These are phyloP conservation scores for Tylopilus sp. DNA, from an alignment of 768 basidiomycete genomes.

Conservation along the genomic window DNA sequence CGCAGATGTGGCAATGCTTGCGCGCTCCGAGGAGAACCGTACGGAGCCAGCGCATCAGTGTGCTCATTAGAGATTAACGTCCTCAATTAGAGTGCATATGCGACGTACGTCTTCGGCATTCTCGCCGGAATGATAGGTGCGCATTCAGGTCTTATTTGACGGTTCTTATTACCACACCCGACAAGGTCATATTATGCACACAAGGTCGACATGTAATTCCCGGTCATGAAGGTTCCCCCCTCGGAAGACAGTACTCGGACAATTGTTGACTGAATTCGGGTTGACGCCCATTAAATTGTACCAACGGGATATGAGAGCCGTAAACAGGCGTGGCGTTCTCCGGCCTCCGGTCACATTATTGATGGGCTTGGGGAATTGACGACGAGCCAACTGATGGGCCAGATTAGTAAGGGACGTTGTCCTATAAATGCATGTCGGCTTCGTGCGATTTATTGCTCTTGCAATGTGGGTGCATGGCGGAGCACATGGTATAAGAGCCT, in stretches of 20 bases:
- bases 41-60: conserved; percentile 1
- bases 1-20: not conserved
- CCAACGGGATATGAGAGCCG: not conserved
- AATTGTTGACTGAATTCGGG: not conserved
- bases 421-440: conserved; percentile 12
- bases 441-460: conserved; percentile 28
- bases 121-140: conserved; percentile 10
- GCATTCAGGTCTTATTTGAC: not conserved
- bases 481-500: conserved; percentile 7
- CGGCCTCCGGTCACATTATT: conserved; percentile 10
- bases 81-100: conserved; percentile 7
- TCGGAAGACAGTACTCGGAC: not conserved
- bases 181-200: conserved; percentile 19
- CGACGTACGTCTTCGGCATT: conserved; percentile 6
- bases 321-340: conserved; percentile 19
- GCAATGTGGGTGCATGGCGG: not conserved
- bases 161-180: conserved; percentile 8
- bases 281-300: too few relatives aligned
- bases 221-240: conserved; percentile 2
- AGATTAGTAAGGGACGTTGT: conserved; percentile 18
- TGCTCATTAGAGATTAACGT: conserved; percentile 22
- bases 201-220: conserved; percentile 1
- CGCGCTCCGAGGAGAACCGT: conserved; percentile 26
- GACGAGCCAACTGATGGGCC: conserved; percentile 3
- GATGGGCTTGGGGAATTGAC: conserved; percentile 9